Conservation (phyloP, 192 early-diverging fungal species). For the Allomyces macrogynus region DNA sequence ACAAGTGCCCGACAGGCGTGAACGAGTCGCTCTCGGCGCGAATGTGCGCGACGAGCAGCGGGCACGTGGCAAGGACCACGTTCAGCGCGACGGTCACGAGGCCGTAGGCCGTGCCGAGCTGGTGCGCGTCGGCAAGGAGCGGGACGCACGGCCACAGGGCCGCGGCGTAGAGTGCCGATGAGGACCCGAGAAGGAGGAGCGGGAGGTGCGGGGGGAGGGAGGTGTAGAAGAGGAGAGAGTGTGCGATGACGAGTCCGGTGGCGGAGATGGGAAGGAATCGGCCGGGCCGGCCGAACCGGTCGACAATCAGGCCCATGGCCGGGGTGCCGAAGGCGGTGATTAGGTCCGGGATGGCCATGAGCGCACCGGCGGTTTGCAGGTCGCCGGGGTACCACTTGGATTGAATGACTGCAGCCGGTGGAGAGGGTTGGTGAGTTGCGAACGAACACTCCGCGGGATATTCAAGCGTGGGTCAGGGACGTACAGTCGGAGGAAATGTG, state of each 20-base stretch:
- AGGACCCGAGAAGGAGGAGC: constrained; percentile 31
- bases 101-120: constrained; percentile 50
- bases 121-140: constrained; percentile 29
- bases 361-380: constrained; percentile 21
- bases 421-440: too few species aligned
- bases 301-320: background rate
- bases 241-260: constrained; percentile 19
- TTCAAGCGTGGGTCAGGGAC: background rate
- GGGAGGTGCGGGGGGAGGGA: constrained; percentile 16
- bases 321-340: background rate
- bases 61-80: constrained; percentile 28
- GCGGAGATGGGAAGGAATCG: constrained; percentile 22
- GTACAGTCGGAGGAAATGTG: constrained; percentile 24
- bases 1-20: background rate
- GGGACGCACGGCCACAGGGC: constrained; percentile 50
- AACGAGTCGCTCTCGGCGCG: constrained; percentile 6
- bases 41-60: constrained; percentile 35
- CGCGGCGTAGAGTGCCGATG: constrained; percentile 31
- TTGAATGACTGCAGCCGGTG: constrained; percentile 1
- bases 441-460: too few species aligned
- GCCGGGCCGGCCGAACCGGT: constrained; percentile 19
- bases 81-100: constrained; percentile 38
- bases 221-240: constrained; percentile 25
- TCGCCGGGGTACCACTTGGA: constrained; percentile 33
- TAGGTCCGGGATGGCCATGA: constrained; percentile 19